Evolutionary conservation across 768 basidiomycete genomes (phyloP), one percentile per base, ranked within the genome.

Genomic region (Gelatoporia subvermispora): DNA sequence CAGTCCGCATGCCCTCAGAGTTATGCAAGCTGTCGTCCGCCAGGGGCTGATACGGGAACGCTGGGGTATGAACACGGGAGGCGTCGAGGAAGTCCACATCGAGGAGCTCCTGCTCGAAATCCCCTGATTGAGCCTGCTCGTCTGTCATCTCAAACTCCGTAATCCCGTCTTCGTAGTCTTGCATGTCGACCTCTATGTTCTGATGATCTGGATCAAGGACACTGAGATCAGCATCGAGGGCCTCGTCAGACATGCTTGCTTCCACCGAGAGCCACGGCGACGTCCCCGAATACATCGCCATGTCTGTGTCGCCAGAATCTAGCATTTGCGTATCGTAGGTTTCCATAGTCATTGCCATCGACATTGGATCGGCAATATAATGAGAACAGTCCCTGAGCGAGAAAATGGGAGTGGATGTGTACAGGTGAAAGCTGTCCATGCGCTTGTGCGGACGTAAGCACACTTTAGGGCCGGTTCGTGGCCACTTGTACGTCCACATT

Each of bases 111-210:
- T 54, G 53, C 41, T 74, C 72, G 48, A 58, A 53, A 38, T 55
- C 44, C 37, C 57, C 63, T 16, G 56, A 51, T 22, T 58, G 59
- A 9, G 58, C 63, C 22, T 60, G 53, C 50, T 72, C 75, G 42
- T 78, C 75, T 9, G 67, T 66, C 78, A 79, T 81, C 40, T 79
- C 78, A 54, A 78, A 84, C 63, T 84, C 83, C 35, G 55, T 72
- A 68, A 65, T 67, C 35, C 72, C 75, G 34, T 58, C 69, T 5
- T 72, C 66, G 48, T 75, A 74, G 41, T 73, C 68, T 47, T 81
- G 80, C 83, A 85, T 85, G 50, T 85, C 83, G 39, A 85, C 74
- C 60, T 85, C 83, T 44, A 84, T 71, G 37, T 72, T 74, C 42
- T 65, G 43, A 43, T 52, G 44, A 20, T 22, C 58, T 21, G 69